phyloP scores from a whole-genome alignment of 192 early-diverging fungal genomes.

The Anaeromyces robustus region DNA sequence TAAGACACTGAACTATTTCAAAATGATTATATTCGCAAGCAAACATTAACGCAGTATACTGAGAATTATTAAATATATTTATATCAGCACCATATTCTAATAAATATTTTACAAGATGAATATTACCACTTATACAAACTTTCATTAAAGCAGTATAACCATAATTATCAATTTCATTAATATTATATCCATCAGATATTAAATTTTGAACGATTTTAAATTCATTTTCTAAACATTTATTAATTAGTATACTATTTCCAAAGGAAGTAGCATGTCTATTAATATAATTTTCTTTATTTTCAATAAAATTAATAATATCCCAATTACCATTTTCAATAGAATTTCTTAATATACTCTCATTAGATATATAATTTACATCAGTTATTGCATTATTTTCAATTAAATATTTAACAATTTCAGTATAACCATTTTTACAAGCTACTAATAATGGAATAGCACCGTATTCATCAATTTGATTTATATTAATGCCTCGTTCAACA shows the following conservation, averaged over 20 bases:
- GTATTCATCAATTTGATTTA: background rate
- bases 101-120: background rate
- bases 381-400: background rate
- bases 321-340: background rate
- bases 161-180: background rate
- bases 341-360: background rate
- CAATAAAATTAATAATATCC: background rate
- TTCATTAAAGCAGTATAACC: background rate
- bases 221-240: background rate
- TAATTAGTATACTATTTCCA: background rate
- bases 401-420: background rate
- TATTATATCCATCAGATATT: background rate
- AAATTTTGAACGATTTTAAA: background rate
- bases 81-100: background rate
- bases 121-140: background rate
- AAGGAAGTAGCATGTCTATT: background rate
- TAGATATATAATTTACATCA: background rate
- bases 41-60: background rate
- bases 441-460: background rate
- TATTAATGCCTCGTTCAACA: background rate
- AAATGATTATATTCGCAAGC: background rate
- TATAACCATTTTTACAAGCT: background rate
- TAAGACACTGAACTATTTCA: background rate
- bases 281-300: background rate
- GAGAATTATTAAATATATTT: background rate